These are phyloP conservation scores for Xylaria sp. DNA, from an alignment of 2,329 filamentous ascomycete species.

Conservation along the genomic window DNA sequence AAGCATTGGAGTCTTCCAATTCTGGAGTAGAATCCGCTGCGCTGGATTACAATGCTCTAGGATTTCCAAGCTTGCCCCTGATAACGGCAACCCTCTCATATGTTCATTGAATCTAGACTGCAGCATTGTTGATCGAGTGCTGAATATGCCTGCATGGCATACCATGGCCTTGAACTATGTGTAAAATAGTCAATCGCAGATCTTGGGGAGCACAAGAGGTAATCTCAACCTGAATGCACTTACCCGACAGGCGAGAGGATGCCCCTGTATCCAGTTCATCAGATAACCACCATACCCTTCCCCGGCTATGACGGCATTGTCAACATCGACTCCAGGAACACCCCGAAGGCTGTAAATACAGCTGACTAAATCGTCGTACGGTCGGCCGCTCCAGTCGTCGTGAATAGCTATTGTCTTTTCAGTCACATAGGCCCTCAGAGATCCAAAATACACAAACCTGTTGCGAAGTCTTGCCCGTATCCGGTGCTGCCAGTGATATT, in stretches of 20 bases:
- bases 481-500: conserved; percentile 68
- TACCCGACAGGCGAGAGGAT: conserved; percentile 60
- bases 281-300: conserved; percentile 69
- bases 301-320: conserved; percentile 62
- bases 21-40: conserved; percentile 56
- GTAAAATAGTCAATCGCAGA: not conserved
- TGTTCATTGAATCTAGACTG: not conserved
- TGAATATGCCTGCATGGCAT: conserved; percentile 1
- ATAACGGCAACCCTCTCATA: not conserved
- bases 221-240: conserved; percentile 12
- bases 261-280: conserved; percentile 68
- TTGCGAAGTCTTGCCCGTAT: conserved; percentile 58
- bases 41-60: conserved; percentile 63
- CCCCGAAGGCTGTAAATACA: conserved; percentile 59
- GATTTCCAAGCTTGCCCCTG: conserved; percentile 47
- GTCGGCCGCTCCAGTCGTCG: conserved; percentile 62
- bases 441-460: conserved; percentile 40
- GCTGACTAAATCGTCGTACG: conserved; percentile 65
- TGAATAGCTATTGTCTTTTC: conserved; percentile 56
- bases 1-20: conserved; percentile 74
- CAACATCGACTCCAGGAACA: conserved; percentile 63
- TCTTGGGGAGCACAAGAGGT: not conserved
- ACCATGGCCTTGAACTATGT: not conserved
- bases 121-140: not conserved
- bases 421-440: not conserved